phyloP scores from a whole-genome alignment of 495 filamentous ascomycete genomes.

The Durotheca rogersii region DNA sequence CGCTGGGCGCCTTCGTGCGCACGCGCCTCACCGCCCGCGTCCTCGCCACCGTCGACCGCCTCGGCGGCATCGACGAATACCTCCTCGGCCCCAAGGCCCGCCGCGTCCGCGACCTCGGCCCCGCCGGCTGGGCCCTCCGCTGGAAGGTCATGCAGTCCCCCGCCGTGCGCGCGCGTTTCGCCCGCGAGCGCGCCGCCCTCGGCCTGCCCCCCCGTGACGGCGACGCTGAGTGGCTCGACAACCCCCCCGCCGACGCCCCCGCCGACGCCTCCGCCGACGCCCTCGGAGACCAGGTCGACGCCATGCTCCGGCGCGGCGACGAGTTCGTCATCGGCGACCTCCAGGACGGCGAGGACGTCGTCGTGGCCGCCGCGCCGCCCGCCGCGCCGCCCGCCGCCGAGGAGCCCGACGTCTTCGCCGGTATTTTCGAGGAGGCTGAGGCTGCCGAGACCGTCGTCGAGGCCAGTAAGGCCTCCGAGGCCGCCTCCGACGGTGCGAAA shows the following conservation, averaged over 20 bases:
- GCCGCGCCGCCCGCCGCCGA: too few species aligned
- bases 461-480: too few species aligned
- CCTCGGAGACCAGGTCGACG: conserved; percentile 43
- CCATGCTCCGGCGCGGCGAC: conserved; percentile 39
- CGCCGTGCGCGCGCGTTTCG: conserved; percentile 59
- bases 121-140: conserved; percentile 82
- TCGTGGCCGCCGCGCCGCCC: too few species aligned
- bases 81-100: conserved; percentile 70
- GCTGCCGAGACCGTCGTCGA: too few species aligned
- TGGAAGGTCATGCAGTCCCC: conserved; percentile 81
- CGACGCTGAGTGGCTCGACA: too few species aligned
- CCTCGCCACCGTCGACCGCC: conserved; percentile 81
- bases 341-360: too few species aligned
- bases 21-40: conserved; percentile 75
- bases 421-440: too few species aligned
- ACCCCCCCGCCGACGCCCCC: conserved; percentile 30
- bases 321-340: conserved; percentile 47
- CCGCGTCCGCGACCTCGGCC: conserved; percentile 79
- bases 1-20: conserved; percentile 63
- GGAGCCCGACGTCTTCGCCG: too few species aligned
- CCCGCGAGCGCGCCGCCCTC: conserved; percentile 50
- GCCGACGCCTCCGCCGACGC: conserved; percentile 25
- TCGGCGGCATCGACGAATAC: conserved; percentile 88
- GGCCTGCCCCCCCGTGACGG: conserved; percentile 38
- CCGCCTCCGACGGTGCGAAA: too few species aligned